phyloP scores from a whole-genome alignment of 345 rosid species.

The Streptanthus diversifolius region DNA sequence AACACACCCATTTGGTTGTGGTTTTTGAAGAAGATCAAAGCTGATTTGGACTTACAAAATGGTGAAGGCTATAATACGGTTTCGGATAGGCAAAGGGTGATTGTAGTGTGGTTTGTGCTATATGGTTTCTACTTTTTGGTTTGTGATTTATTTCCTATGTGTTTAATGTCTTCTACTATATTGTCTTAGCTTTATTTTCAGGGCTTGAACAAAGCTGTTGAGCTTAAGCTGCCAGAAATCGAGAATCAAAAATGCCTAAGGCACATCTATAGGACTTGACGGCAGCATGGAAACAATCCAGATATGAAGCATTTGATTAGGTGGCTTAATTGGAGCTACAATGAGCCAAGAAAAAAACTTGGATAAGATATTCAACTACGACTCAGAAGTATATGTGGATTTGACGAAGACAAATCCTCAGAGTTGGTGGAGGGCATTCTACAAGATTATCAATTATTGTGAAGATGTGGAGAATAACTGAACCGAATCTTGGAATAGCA shows the following conservation, averaged over 20 bases:
- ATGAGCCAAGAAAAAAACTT: not conserved
- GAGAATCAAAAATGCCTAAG: not conserved
- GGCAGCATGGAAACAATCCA: not conserved
- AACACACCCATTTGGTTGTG: too few relatives aligned
- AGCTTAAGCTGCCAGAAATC: not conserved
- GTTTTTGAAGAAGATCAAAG: too few relatives aligned
- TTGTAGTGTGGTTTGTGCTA: too few relatives aligned
- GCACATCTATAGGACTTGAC: not conserved
- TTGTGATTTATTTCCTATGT: too few relatives aligned
- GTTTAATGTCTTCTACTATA: too few relatives aligned
- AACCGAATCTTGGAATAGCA: not conserved
- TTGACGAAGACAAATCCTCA: not conserved
- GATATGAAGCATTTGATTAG: not conserved
- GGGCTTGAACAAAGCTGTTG: not conserved
- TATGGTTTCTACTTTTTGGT: too few relatives aligned
- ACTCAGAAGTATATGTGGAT: not conserved
- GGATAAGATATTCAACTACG: not conserved
- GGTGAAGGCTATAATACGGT: too few relatives aligned
- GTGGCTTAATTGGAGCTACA: not conserved
- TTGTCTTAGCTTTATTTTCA: too few relatives aligned
- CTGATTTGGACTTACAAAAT: too few relatives aligned
- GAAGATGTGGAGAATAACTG: not conserved
- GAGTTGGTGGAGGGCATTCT: not conserved
- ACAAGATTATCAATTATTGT: not conserved
- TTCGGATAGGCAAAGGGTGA: too few relatives aligned